These are phyloP conservation scores for Leishmania arabica DNA, from an alignment of 208 protist species.

Conservation along the genomic window DNA sequence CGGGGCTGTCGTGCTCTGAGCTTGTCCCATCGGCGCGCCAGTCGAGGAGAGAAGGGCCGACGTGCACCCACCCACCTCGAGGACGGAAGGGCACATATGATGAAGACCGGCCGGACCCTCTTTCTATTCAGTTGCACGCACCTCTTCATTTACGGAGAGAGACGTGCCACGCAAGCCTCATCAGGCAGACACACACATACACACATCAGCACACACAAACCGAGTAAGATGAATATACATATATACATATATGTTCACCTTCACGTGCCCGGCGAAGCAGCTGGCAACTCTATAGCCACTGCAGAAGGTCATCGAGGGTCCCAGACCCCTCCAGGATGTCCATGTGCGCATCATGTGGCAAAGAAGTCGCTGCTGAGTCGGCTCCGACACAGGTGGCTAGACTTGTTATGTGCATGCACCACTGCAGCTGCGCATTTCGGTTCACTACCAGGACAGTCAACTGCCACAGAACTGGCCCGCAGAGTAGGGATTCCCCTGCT, in stretches of 20 bases:
- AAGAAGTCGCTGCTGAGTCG: background rate
- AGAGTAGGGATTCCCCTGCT: background rate
- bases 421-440: slow-evolving; percentile 22
- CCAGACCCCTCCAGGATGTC: background rate
- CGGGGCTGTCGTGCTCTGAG: background rate
- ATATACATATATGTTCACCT: background rate
- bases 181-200: background rate
- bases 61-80: background rate
- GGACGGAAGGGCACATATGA: background rate
- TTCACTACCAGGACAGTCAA: slow-evolving; percentile 13
- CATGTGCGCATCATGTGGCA: too few relatives aligned
- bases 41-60: background rate
- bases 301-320: slow-evolving; percentile 4
- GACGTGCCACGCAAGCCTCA: background rate
- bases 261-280: background rate
- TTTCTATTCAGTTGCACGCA: background rate
- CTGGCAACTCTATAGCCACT: background rate
- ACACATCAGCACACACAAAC: background rate
- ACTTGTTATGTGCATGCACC: background rate
- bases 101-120: background rate
- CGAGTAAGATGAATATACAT: background rate
- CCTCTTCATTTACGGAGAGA: background rate
- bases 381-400: background rate
- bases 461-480: slow-evolving; percentile 11
- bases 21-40: background rate